Evolutionary conservation across 2,329 filamentous ascomycete species (phyloP).

Genomic region (Metarhizium sp.): DNA sequence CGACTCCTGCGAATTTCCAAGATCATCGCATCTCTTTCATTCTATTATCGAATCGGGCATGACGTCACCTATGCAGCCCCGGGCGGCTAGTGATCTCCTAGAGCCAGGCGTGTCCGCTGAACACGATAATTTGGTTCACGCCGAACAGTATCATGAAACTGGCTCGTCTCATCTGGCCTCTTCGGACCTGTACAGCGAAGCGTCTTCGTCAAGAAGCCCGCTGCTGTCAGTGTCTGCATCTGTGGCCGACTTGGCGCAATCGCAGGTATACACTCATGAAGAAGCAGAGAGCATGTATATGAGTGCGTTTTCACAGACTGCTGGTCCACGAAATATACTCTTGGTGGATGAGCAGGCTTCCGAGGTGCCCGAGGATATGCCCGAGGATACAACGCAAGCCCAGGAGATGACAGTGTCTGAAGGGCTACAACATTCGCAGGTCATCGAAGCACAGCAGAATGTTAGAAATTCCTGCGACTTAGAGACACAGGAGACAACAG

Average conservation of each 20-base stretch:
- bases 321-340: slow-evolving; percentile 10
- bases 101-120: neutral
- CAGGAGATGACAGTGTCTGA: neutral
- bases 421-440: neutral
- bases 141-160: neutral
- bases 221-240: slow-evolving; percentile 5
- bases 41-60: slow-evolving; percentile 13
- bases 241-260: slow-evolving; percentile 47
- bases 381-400: neutral
- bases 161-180: neutral
- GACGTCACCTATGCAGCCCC: slow-evolving; percentile 1
- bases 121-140: neutral
- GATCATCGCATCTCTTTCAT: slow-evolving; percentile 14
- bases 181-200: neutral
- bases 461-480: neutral
- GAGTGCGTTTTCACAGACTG: slow-evolving; percentile 53
- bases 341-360: neutral
- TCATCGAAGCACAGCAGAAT: neutral
- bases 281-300: slow-evolving; percentile 84
- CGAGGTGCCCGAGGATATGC: neutral
- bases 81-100: slow-evolving; percentile 10
- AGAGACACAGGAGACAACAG: neutral
- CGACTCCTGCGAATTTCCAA: slow-evolving; percentile 16
- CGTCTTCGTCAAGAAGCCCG: neutral
- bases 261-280: slow-evolving; percentile 66